phyloP scores from a whole-genome alignment of 805 yeast species.

The Sugiyamaella lignohabitans region DNA sequence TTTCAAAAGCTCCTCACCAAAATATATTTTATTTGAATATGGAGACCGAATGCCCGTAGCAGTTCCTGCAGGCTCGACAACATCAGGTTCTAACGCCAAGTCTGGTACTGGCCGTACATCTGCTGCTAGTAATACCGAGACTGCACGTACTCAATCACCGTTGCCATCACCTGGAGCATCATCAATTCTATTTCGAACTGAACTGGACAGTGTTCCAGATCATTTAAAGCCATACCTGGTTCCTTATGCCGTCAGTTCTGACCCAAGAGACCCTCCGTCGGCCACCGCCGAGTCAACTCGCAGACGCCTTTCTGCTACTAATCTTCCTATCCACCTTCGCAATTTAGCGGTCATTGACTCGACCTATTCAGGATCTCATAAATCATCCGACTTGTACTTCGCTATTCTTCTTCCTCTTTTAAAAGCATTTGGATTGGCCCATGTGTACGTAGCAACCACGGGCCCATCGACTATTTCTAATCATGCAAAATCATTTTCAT shows the following conservation, averaged over 20 bases:
- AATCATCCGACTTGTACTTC: slow-evolving; percentile 26
- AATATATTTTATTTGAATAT: background rate
- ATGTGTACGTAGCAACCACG: slow-evolving; percentile 33
- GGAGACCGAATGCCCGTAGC: background rate
- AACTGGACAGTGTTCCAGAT: slow-evolving; percentile 10
- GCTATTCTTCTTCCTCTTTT: slow-evolving; percentile 31
- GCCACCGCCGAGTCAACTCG: slow-evolving; percentile 1
- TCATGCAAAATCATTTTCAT: slow-evolving; percentile 28
- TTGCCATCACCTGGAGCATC: background rate
- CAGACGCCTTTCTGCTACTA: background rate
- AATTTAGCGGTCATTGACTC: slow-evolving; percentile 33
- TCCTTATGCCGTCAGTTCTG: slow-evolving; percentile 13
- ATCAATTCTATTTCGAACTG: slow-evolving; percentile 6
- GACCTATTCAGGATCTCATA: slow-evolving; percentile 26
- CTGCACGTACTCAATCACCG: too few species aligned
- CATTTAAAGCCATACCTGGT: slow-evolving; percentile 12
- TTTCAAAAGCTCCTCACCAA: too few species aligned
- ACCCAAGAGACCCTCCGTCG: background rate
- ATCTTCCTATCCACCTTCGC: slow-evolving; percentile 21
- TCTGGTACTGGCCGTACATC: too few species aligned
- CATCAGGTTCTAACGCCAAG: background rate
- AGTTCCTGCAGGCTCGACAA: background rate
- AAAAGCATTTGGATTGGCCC: slow-evolving; percentile 28
- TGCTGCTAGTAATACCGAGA: too few species aligned
- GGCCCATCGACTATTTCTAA: slow-evolving; percentile 26